Evolutionary conservation across 1,284 basidiomycete species (phyloP).

Genomic region (Trametes versicolor): DNA sequence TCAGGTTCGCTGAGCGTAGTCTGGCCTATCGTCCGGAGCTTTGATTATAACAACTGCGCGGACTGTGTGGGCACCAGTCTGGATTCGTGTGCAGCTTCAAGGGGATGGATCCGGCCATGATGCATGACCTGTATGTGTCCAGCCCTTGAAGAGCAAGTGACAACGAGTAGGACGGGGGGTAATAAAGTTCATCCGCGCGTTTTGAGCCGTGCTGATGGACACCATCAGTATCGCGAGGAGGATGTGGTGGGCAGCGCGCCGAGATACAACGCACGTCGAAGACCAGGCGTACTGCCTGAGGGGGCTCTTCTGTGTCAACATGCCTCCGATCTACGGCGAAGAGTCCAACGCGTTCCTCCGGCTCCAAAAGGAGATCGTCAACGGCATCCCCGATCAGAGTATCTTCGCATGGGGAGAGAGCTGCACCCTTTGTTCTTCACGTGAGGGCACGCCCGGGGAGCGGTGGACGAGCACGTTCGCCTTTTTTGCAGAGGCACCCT

Average conservation of each 20-base stretch:
- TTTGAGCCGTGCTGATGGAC: neutral
- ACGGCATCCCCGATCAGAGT: slow-evolving; percentile 9
- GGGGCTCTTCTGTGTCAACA: slow-evolving; percentile 10
- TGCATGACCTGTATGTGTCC: no score
- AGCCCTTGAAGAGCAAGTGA: no score
- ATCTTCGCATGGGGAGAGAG: slow-evolving; percentile 11
- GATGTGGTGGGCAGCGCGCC: slow-evolving; percentile 10
- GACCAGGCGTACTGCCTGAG: slow-evolving; percentile 15
- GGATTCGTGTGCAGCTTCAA: no score
- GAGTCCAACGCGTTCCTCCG: slow-evolving; percentile 6
- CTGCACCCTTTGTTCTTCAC: neutral
- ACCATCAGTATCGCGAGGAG: slow-evolving; percentile 2
- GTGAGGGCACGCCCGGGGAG: neutral
- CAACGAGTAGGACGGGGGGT: no score
- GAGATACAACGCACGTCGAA: neutral
- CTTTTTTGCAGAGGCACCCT: neutral
- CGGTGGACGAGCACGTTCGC: neutral
- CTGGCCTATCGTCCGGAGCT: no score
- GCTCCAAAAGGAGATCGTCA: slow-evolving; percentile 13
- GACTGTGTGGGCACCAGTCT: no score
- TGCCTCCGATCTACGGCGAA: slow-evolving; percentile 12
- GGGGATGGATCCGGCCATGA: no score
- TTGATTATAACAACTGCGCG: no score
- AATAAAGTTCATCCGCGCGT: no score
- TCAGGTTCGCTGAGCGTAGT: no score